Evolutionary conservation across 2,329 filamentous ascomycete genomes (phyloP), one percentile per base, ranked within the genome.

Genomic region (Claviceps humidiphila): DNA sequence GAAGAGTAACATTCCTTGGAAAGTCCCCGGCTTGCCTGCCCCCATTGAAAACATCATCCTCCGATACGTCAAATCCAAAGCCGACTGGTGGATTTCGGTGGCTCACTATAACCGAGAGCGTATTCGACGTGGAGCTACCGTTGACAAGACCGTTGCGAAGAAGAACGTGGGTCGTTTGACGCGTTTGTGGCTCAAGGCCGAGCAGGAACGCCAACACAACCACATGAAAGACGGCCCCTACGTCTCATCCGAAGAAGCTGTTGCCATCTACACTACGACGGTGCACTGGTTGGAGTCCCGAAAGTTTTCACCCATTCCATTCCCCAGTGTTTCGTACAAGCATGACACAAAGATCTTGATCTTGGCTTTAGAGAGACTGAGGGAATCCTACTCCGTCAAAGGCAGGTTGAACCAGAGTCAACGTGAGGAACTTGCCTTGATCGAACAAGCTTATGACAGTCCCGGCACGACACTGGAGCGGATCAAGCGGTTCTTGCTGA

Each of bases 1-100:
- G 93, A 98, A 98, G 83, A 96, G 90, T 71, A 98, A 98, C 64
- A 98, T 98, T 59, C 93, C 93, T 0, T 98, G 93, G 93, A 98
- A 98, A 73, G 93, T 98, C 2, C 93, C 93, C 50, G 94, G 93
- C 40, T 71, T 98, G 55, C 93, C 93, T 42, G 94, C 94, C 14
- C 91, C 93, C 0, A 97, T 98, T 57, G 93, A 98, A 71, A 98
- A 97, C 64, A 95, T 98, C 61, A 98, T 98, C 62, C 76, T 98
- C 56, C 87, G 93, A 63, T 98, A 98, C 61, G 94, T 98, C 61
- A 98, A 98, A 75, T 91, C 89, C 59, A 98, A 98, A 75, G 93
- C 93, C 17, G 93, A 98, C 67, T 98, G 93, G 94, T 98, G 93
- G 93, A 91, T 98, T 55, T 97, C 90, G 22, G 94, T 98, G 37